Evolutionary conservation across 2,329 filamentous ascomycete species (phyloP), one percentile per base, ranked within the genome.

Genomic region (Colletotrichum zoysiae): DNA sequence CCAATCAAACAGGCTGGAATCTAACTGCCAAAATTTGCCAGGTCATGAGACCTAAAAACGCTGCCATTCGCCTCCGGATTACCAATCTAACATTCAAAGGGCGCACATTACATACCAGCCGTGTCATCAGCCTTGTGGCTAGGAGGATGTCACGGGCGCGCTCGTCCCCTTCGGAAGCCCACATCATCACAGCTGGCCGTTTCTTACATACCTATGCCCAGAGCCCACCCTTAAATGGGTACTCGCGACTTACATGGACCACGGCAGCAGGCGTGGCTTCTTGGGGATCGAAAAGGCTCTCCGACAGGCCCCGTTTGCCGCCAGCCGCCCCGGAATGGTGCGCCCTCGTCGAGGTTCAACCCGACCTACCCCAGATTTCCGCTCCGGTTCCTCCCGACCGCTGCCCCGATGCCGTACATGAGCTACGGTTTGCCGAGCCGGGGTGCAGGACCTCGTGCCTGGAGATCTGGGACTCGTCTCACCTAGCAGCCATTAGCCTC

Each of bases 331-430:
- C 69, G 69, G 69, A 71, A 71, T 71, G 69, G 63, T 71, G 51
- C 65, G 69, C 68, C 65, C 58, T 68, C 69, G 65, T 71, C 65
- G 69, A 71, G 69, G 65, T 71, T 68, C 69, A 53, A 71, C 69
- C 69, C 69, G 69, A 71, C 16, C 59, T 71, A 71, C 69, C 69
- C 69, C 69, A 68, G 69, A 68, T 71, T 71, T 68, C 69, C 44
- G 65, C 69, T 71, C 69, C 69, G 69, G 69, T 71, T 71, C 69
- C 69, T 71, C 69, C 69, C 69, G 69, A 71, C 53, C 53, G 40
- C 69, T 48, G 58, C 59, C 69, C 69, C 38, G 59, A 71, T 71
- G 58, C 69, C 58, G 46, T 71, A 71, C 69, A 71, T 71, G 40
- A 64, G 69, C 65, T 68, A 71, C 46, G 38, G 18, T 71, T 71